These are phyloP conservation scores for Ottelia alismoides DNA, from an alignment of 106 monocot species.

Conservation along the genomic window DNA sequence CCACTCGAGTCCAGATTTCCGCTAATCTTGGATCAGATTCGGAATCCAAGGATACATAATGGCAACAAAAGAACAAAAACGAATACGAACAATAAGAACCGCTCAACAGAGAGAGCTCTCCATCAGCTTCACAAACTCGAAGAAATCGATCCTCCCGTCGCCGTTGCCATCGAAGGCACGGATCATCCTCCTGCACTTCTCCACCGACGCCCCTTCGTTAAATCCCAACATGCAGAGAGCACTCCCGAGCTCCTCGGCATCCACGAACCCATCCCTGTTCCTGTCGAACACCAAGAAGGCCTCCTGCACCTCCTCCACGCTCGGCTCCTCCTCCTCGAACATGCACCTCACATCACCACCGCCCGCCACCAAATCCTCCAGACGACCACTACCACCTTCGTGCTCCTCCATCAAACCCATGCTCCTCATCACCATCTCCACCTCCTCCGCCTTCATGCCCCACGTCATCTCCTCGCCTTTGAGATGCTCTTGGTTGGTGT, in stretches of 20 bases:
- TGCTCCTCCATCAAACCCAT: constrained; percentile 5
- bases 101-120: no score
- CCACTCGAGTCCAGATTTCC: no score
- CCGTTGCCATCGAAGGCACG: no score
- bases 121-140: no score
- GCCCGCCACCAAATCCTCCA: constrained; percentile 3
- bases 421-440: constrained; percentile 8
- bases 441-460: constrained; percentile 37
- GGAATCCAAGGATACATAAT: no score
- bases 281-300: constrained; percentile 62
- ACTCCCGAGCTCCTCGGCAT: constrained; percentile 40
- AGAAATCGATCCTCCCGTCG: no score
- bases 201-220: constrained; percentile 6
- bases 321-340: constrained; percentile 73
- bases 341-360: constrained; percentile 19
- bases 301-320: constrained; percentile 45
- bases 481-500: not conserved
- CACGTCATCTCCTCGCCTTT: constrained; percentile 30
- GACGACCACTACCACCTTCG: not conserved
- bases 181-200: constrained; percentile 48
- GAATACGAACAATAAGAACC: no score
- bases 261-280: constrained; percentile 61
- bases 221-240: constrained; percentile 51
- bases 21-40: no score
- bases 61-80: no score